Percentiles rank a stretch among this genome's conserved stretches.
Evolutionary conservation across 2,329 filamentous ascomycete genomes (phyloP).

Genomic region (Penicillium thymicola): DNA sequence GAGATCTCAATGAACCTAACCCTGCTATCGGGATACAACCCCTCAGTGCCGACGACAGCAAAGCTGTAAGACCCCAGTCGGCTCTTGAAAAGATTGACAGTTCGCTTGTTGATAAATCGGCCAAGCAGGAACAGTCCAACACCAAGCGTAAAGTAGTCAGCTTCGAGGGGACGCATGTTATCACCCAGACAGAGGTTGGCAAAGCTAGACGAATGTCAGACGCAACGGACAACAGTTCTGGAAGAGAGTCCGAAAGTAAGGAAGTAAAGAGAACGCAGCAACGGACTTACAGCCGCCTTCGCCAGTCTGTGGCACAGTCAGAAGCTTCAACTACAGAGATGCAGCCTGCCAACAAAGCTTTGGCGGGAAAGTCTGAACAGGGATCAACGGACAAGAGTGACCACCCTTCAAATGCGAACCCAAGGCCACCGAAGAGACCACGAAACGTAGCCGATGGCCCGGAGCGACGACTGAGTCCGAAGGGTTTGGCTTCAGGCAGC

Average conservation of each 20-base stretch:
- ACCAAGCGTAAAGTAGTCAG: slow-evolving; percentile 27
- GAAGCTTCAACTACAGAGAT: background rate
- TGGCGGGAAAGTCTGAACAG: background rate
- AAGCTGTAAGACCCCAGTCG: background rate
- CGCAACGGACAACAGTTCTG: slow-evolving; percentile 1
- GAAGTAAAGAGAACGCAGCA: slow-evolving; percentile 17
- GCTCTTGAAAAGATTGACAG: background rate
- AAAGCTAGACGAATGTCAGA: slow-evolving; percentile 4
- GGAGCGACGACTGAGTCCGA: slow-evolving; percentile 29
- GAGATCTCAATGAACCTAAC: background rate
- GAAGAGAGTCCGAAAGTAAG: slow-evolving; percentile 6
- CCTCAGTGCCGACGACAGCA: background rate
- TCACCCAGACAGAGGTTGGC: background rate
- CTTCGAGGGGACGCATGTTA: slow-evolving; percentile 14
- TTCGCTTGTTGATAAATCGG: background rate
- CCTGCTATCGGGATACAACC: background rate
- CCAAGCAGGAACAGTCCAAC: background rate
- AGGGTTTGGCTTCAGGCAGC: slow-evolving; percentile 29
- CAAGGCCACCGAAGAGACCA: slow-evolving; percentile 12
- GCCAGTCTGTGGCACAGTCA: slow-evolving; percentile 10
- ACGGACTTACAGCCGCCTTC: slow-evolving; percentile 24
- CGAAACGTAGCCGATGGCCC: slow-evolving; percentile 21
- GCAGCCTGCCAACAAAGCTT: background rate
- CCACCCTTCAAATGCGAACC: background rate
- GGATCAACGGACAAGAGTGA: background rate